Evolutionary conservation across 192 early-diverging fungal genomes (phyloP).

Genomic region (Mortierella claussenii): DNA sequence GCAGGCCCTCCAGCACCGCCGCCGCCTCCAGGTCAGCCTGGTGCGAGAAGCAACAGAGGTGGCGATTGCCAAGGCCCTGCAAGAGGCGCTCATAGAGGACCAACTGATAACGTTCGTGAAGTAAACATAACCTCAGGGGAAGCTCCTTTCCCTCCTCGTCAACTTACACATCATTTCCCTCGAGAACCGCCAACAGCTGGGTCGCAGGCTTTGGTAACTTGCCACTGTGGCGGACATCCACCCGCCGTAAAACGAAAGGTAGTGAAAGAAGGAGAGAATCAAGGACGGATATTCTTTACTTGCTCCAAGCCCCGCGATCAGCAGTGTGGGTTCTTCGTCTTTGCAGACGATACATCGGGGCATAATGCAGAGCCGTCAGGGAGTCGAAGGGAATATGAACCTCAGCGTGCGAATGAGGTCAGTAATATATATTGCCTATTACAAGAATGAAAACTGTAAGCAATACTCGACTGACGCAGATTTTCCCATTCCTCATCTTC

Average conservation of each 20-base stretch:
- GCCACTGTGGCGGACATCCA: conserved; percentile 55
- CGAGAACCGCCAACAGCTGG: background rate
- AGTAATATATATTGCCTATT: no score
- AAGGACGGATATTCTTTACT: conserved; percentile 64
- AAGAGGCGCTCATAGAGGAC: conserved; percentile 33
- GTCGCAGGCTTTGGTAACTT: background rate
- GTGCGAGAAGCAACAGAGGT: conserved; percentile 22
- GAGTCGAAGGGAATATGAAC: background rate
- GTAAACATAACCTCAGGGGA: conserved; percentile 3
- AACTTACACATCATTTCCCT: conserved; percentile 34
- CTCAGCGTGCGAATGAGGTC: conserved; percentile 9
- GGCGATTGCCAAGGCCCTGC: conserved; percentile 11
- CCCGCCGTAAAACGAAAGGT: conserved; percentile 53
- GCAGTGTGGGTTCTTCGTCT: conserved; percentile 30
- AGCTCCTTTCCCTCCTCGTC: no score
- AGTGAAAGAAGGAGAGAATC: conserved; percentile 64
- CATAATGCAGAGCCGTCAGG: background rate
- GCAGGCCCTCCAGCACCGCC: conserved; percentile 1
- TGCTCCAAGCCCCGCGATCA: conserved; percentile 54
- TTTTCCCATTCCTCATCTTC: background rate
- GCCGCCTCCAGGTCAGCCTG: conserved; percentile 4
- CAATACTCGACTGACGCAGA: background rate
- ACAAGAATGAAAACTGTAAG: no score
- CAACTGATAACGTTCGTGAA: conserved; percentile 7
- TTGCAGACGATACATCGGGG: background rate